phyloP scores from a whole-genome alignment of 306 rosid species.

The Malus orientalis region DNA sequence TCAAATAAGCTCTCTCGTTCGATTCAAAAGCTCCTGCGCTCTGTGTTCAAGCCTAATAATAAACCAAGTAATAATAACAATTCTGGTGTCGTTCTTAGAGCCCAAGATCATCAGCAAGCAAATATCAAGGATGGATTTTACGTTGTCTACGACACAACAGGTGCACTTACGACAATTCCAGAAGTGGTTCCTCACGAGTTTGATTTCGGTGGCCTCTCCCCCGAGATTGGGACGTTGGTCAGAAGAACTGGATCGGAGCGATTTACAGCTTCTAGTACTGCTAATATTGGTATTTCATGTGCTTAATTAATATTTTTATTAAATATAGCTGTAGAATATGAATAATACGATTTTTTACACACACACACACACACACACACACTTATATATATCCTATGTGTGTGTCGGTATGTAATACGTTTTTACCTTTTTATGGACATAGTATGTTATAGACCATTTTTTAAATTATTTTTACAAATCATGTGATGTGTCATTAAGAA shows the following conservation, averaged over 20 bases:
- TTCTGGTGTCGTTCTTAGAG: constrained; percentile 13
- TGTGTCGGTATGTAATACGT: not conserved
- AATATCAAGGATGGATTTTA: constrained; percentile 35
- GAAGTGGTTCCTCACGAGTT: constrained; percentile 49
- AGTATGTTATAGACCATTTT: too few species aligned
- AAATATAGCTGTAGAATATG: not conserved
- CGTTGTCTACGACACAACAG: constrained; percentile 55
- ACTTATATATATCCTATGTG: too few species aligned
- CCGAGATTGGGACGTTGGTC: constrained; percentile 50
- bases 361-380: too few species aligned
- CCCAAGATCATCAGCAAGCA: constrained; percentile 16
- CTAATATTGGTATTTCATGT: constrained; percentile 42
- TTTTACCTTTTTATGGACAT: not conserved
- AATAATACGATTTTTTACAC: not conserved
- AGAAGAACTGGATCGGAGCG: constrained; percentile 50
- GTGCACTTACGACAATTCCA: constrained; percentile 61
- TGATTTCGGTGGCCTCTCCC: constrained; percentile 39
- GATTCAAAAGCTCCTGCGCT: constrained; percentile 56
- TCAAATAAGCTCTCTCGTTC: constrained; percentile 49
- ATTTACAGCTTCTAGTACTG: constrained; percentile 28
- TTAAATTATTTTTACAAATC: too few species aligned
- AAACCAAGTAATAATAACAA: not conserved
- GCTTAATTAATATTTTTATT: constrained; percentile 12
- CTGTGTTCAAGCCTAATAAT: constrained; percentile 43
- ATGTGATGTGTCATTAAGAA: too few species aligned